Base-by-base conservation (phyloP, 257 asterid species). In the Perilla frutescens region DNA sequence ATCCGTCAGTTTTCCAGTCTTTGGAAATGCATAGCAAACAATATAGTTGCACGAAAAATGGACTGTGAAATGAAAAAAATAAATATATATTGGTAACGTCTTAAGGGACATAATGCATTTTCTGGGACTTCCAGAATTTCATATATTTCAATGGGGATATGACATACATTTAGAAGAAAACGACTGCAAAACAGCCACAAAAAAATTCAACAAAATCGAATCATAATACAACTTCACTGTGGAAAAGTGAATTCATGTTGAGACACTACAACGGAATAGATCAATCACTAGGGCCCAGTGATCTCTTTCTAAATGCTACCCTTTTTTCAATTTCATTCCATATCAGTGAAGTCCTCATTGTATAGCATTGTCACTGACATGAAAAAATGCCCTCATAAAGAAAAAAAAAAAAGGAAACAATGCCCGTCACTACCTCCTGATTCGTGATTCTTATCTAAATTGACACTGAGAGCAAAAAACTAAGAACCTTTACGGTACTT, bases 101-200 rank as follows among this genome's bases (percentile, higher is more conserved):
- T 6, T 8, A 32, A 37, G 56, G 34, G 62, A 41, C 40, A 75
- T 60, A 71, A 10, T 37, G 72, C 72, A 61, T 56, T 66, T 55
- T 68, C 49, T 13, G 37, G 47, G 41, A 49, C 4, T 62, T 37
- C 32, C 14, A 20, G 61, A 56, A 12, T 65, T 37, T 50, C 29
- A 49, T 11, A 51, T 59, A 20, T 51, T 31, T 65, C 29, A 66
- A 6, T 44, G 66, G 63, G 14, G 64, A 53, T 68, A 64, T 71
- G 48, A 76, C 97, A 34, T 88, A 90, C 98, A 53, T 95, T 92
- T 76, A 95, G 89, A 77, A 95, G 97, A 81, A 95, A 95, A 55
- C 99, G 99, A 66, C 99, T 95, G 96, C 92, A 80, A 48, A 61
- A 74, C 37, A 70, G 70, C 65, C 4, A 44, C 14, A 1, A 26